Evolutionary conservation across 306 rosid species (phyloP).

Genomic region (Acacia melanoxylon): DNA sequence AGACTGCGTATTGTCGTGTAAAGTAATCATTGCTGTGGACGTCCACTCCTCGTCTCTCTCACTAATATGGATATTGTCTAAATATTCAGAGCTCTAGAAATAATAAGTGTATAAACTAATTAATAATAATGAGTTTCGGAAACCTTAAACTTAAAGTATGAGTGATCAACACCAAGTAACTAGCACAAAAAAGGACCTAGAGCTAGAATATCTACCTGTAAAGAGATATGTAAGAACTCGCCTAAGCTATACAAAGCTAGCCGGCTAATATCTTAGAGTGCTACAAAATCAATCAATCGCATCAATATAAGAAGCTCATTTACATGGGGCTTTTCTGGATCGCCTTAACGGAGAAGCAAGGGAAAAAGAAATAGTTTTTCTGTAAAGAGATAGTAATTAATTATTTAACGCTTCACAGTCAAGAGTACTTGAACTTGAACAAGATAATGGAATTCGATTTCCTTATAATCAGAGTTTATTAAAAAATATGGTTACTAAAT

Average conservation of each 20-base stretch:
- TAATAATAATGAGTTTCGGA: not conserved
- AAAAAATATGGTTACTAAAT: not conserved
- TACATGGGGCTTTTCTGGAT: not conserved
- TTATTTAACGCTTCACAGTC: not conserved
- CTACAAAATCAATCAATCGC: not conserved
- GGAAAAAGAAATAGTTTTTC: not conserved
- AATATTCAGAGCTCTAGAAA: not conserved
- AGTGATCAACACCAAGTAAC: not conserved
- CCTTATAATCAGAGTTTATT: not conserved
- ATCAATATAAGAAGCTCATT: not conserved
- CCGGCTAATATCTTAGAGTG: not conserved
- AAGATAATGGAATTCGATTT: not conserved
- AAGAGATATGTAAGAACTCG: not conserved
- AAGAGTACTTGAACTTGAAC: not conserved
- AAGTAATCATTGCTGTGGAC: not conserved
- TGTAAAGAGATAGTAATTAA: not conserved
- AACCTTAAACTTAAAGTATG: not conserved
- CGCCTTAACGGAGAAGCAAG: not conserved
- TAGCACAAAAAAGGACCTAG: not conserved
- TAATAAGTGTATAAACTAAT: not conserved
- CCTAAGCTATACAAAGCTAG: not conserved
- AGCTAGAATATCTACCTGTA: not conserved
- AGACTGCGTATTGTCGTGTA: conserved; percentile 2
- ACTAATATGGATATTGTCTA: not conserved
- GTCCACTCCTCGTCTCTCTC: not conserved